Base-by-base conservation (phyloP, 2,329 filamentous ascomycete species). In the Epichloe uncinata region DNA sequence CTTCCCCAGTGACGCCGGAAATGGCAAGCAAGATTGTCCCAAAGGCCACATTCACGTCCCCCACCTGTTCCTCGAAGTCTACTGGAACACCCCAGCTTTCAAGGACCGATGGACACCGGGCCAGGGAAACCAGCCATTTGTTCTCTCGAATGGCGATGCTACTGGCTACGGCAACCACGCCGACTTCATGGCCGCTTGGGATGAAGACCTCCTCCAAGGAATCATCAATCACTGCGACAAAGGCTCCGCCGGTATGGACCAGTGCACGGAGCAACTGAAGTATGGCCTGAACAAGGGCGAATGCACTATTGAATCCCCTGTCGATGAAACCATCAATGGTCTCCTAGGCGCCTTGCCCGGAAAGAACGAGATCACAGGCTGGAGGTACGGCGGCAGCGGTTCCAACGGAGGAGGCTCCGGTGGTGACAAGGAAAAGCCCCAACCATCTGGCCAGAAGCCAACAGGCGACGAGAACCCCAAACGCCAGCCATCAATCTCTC, bases 161-260 rank as follows among this genome's bases (percentile, higher is more conserved):
- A 85, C 84, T 11, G 85, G 84, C 50, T 87, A 78, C 68, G 79
- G 78, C 57, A 75, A 75, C 53, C 84, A 88, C 65, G 83, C 74
- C 45, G 84, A 89, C 64, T 88, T 89, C 68, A 66, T 85, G 55
- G 79, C 84, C 54, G 84, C 78, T 15, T 89, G 85, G 85, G 79
- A 88, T 56, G 71, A 77, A 53, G 63, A 69, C 30, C 72, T 75
- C 43, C 78, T 87, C 46, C 80, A 84, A 64, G 70, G 75, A 53
- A 83, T 85, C 55, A 80, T 87, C 56, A 73, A 84, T 60, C 77
- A 70, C 47, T 87, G 85, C 69, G 70, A 81, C 57, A 76, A 75
- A 43, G 75, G 78, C 45, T 74, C 74, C 51, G 55, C 61, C 6
- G 78, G 78, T 46, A 81, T 87, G 69, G 75, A 83, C 54, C 70